A percentile compares a stretch with the other conserved stretches of the same genome.
These are phyloP conservation scores for Aspergillus taichungensis DNA, from an alignment of 495 filamentous ascomycete genomes.

Conservation along the genomic window DNA sequence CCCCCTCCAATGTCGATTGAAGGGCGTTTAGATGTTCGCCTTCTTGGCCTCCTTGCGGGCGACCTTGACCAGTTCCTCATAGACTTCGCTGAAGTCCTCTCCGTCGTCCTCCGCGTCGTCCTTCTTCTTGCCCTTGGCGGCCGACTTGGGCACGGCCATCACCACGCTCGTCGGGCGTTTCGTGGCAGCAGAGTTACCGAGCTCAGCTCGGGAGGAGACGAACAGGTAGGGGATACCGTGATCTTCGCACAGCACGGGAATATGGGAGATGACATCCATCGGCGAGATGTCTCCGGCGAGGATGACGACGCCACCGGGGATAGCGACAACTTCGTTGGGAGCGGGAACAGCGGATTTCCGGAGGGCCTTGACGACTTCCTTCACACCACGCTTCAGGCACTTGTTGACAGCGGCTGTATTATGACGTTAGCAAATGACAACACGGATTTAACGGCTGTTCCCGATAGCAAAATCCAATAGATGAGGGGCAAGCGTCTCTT, in stretches of 20 bases:
- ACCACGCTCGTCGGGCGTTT: constrained; percentile 94
- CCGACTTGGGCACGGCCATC: constrained; percentile 61
- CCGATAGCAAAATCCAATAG: too few species aligned
- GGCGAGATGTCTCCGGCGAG: constrained; percentile 95
- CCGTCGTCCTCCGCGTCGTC: constrained; percentile 35
- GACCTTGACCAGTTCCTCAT: constrained; percentile 62
- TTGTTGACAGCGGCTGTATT: constrained; percentile 82
- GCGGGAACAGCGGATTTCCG: constrained; percentile 66
- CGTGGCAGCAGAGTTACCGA: constrained; percentile 83
- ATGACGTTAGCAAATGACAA: constrained; percentile 13
- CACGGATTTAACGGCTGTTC: neutral
- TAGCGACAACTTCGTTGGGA: constrained; percentile 40
- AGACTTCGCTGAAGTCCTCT: constrained; percentile 65
- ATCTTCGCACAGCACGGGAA: constrained; percentile 95
- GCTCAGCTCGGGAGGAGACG: constrained; percentile 75
- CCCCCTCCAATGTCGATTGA: neutral
- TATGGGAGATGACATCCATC: constrained; percentile 94
- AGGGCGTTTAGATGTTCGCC: constrained; percentile 33
- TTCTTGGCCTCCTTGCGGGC: constrained; percentile 59
- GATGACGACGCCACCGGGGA: constrained; percentile 68
- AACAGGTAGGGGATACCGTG: constrained; percentile 92
- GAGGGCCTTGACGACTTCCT: constrained; percentile 95
- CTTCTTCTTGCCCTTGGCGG: constrained; percentile 43
- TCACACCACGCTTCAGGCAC: constrained; percentile 91
- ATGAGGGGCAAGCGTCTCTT: too few species aligned